A percentile compares a stretch with the other conserved stretches of the same genome.
phyloP scores from a whole-genome alignment of 805 yeast genomes.

The Candida namnaoensis region DNA sequence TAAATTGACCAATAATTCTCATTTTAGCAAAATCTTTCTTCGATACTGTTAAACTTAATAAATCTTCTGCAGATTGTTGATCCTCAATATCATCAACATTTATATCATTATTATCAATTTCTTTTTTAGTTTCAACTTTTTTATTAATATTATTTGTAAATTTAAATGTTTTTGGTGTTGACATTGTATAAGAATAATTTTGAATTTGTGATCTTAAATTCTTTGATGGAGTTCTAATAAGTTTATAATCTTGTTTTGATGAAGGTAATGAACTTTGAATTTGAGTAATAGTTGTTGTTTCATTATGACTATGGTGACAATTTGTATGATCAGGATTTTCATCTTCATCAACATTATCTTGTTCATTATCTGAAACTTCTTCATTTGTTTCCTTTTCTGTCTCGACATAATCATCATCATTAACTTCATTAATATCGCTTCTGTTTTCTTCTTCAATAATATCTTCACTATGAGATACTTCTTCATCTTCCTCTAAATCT shows the following conservation, averaged over 20 bases:
- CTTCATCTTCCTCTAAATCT: conserved; percentile 7
- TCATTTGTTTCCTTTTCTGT: too few relatives aligned
- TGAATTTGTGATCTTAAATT: conserved; percentile 7
- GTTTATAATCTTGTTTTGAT: too few relatives aligned
- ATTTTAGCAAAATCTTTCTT: conserved; percentile 69
- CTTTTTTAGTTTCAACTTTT: not conserved
- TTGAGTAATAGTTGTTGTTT: too few relatives aligned
- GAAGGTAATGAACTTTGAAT: too few relatives aligned
- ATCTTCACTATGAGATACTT: not conserved
- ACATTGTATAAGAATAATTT: not conserved
- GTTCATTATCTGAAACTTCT: too few relatives aligned
- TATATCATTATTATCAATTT: conserved; percentile 1
- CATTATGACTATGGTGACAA: too few relatives aligned
- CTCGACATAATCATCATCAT: too few relatives aligned
- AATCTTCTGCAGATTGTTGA: conserved; percentile 44
- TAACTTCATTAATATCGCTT: too few relatives aligned
- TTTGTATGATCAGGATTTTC: too few relatives aligned
- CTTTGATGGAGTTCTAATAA: not conserved
- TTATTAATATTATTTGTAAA: not conserved
- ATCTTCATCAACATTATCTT: too few relatives aligned
- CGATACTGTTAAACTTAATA: conserved; percentile 49
- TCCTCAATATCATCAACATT: conserved; percentile 33
- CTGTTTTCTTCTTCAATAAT: too few relatives aligned
- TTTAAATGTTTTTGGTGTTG: too few relatives aligned
- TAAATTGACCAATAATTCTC: conserved; percentile 89